A percentile compares a stretch with the other conserved stretches of the same genome.
phyloP scores from a whole-genome alignment of 2,329 filamentous ascomycete species.

The Fusarium subglutinans region DNA sequence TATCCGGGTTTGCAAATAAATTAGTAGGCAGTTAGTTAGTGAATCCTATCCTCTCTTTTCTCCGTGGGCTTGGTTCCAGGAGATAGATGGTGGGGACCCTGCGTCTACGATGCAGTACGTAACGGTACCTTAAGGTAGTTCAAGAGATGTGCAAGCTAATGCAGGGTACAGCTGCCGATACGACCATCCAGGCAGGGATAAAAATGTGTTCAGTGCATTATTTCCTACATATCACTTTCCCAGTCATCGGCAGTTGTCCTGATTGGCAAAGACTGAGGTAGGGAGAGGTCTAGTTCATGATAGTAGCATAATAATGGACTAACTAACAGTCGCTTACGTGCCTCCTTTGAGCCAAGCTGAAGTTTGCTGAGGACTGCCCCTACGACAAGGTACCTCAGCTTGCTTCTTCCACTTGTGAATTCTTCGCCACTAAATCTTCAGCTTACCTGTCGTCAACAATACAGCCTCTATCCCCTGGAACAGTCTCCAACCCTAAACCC shows the following conservation, averaged over 20 bases:
- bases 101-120: not conserved
- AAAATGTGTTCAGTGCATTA: not conserved
- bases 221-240: slow-evolving; percentile 1
- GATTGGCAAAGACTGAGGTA: slow-evolving; percentile 1
- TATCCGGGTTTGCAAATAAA: not conserved
- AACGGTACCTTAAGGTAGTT: not conserved
- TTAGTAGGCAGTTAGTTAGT: not conserved
- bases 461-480: not conserved
- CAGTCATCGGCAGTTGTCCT: not conserved
- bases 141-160: slow-evolving; percentile 9
- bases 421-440: slow-evolving; percentile 6
- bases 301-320: not conserved
- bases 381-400: not conserved
- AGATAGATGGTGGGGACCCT: slow-evolving; percentile 19
- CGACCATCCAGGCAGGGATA: slow-evolving; percentile 6
- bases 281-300: slow-evolving; percentile 9
- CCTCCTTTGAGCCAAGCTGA: not conserved
- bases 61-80: not conserved
- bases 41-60: not conserved
- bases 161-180: not conserved
- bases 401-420: not conserved
- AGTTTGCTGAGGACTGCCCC: not conserved
- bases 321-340: not conserved
- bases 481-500: not conserved
- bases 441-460: not conserved